Evolutionary conservation across 345 rosid genomes (phyloP).

Genomic region (Gossypium herbaceum): DNA sequence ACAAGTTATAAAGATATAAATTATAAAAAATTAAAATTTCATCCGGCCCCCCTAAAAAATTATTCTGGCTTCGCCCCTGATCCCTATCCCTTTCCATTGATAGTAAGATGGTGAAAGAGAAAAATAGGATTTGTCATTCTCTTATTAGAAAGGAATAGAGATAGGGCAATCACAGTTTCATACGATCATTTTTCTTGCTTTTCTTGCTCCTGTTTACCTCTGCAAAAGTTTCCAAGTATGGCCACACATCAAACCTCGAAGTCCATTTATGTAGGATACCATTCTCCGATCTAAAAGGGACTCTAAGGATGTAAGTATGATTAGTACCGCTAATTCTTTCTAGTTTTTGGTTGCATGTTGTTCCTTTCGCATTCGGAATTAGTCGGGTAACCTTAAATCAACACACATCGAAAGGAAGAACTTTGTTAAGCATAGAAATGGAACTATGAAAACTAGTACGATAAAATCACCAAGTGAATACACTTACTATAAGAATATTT

Average conservation of each 20-base stretch:
- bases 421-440: background rate
- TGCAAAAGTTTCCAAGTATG: conserved; percentile 50
- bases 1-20: too few relatives aligned
- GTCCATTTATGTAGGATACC: conserved; percentile 53
- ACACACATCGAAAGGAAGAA: background rate
- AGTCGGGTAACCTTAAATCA: conserved; percentile 41
- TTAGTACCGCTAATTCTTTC: conserved; percentile 50
- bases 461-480: background rate
- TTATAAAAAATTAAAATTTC: too few relatives aligned
- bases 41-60: too few relatives aligned
- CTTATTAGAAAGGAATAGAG: too few relatives aligned
- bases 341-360: conserved; percentile 49
- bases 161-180: too few relatives aligned
- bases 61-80: too few relatives aligned
- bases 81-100: too few relatives aligned
- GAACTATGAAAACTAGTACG: background rate
- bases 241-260: conserved; percentile 56
- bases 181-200: too few relatives aligned
- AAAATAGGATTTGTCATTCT: too few relatives aligned
- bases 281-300: conserved; percentile 49
- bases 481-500: conserved; percentile 44
- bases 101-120: too few relatives aligned
- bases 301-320: conserved; percentile 40
- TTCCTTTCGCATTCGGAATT: conserved; percentile 47
- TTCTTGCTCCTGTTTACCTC: conserved; percentile 28